Evolutionary conservation across 225 moss, liverwort and hornwort species (phyloP).

Genomic region (Physcomitrium patens): DNA sequence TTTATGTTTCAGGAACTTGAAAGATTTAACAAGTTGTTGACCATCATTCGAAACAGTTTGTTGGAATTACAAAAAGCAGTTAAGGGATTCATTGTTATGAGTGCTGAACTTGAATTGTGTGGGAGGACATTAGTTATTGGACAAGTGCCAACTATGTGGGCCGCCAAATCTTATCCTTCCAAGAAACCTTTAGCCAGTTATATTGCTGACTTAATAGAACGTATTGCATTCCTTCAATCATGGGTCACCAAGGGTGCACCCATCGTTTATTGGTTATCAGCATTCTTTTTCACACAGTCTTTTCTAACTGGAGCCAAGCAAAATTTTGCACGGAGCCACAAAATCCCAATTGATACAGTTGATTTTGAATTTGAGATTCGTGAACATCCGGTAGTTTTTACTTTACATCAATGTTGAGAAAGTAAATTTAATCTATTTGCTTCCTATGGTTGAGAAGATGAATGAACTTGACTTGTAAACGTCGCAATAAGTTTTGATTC

Average conservation of each 20-base stretch:
- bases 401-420: not conserved
- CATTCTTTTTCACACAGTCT: slow-evolving; percentile 89
- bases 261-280: slow-evolving; percentile 67
- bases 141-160: slow-evolving; percentile 76
- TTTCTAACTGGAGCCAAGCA: slow-evolving; percentile 88
- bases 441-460: no score
- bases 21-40: slow-evolving; percentile 79
- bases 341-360: slow-evolving; percentile 76
- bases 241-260: slow-evolving; percentile 77
- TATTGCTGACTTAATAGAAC: slow-evolving; percentile 60
- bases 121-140: slow-evolving; percentile 77
- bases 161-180: slow-evolving; percentile 79
- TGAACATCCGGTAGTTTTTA: slow-evolving; percentile 49
- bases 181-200: slow-evolving; percentile 75
- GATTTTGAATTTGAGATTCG: slow-evolving; percentile 79
- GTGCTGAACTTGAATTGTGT: slow-evolving; percentile 69
- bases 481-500: no score
- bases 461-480: no score
- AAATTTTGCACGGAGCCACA: slow-evolving; percentile 70
- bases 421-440: not conserved
- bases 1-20: slow-evolving; percentile 62
- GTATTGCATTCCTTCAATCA: slow-evolving; percentile 64
- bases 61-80: slow-evolving; percentile 85
- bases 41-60: slow-evolving; percentile 69
- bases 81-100: slow-evolving; percentile 88